These are phyloP conservation scores for Xylaria curta DNA, from an alignment of 495 filamentous ascomycete species.

Conservation along the genomic window DNA sequence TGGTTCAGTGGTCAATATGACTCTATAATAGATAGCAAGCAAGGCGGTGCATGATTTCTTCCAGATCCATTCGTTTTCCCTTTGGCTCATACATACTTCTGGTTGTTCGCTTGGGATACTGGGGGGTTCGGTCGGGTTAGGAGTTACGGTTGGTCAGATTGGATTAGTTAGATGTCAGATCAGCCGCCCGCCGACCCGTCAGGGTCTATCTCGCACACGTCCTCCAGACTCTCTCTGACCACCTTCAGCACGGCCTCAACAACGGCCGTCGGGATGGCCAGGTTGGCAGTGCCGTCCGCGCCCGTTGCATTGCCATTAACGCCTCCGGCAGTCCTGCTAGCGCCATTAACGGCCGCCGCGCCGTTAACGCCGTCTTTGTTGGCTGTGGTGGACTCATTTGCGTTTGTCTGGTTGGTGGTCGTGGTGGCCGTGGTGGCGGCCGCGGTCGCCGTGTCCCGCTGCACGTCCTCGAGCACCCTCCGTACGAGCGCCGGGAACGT, in stretches of 20 bases:
- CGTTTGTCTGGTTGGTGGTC: slow-evolving; percentile 11
- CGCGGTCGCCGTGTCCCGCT: slow-evolving; percentile 48
- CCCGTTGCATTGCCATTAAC: slow-evolving; percentile 29
- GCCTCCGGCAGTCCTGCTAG: slow-evolving; percentile 32
- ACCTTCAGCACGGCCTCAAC: slow-evolving; percentile 60
- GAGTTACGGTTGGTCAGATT: neutral
- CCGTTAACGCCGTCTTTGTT: slow-evolving; percentile 28
- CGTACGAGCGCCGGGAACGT: slow-evolving; percentile 59
- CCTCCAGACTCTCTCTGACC: slow-evolving; percentile 57
- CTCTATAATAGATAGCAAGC: neutral
- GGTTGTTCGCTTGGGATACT: neutral
- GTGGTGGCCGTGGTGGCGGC: slow-evolving; percentile 21
- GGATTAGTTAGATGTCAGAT: slow-evolving; percentile 1
- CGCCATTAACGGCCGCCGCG: slow-evolving; percentile 28
- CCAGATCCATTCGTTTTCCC: neutral
- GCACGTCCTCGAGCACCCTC: slow-evolving; percentile 61
- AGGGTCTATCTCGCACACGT: slow-evolving; percentile 53
- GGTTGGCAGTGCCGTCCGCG: slow-evolving; percentile 33
- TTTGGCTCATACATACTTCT: slow-evolving; percentile 1
- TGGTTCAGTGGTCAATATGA: neutral
- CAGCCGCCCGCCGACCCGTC: slow-evolving; percentile 36
- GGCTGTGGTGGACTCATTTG: neutral
- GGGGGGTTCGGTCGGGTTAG: neutral
- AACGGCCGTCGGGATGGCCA: slow-evolving; percentile 57
- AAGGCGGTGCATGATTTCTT: neutral